A percentile compares a stretch with the other conserved stretches of the same genome.
phyloP scores from a whole-genome alignment of 768 basidiomycete genomes.

The Collybiopsis confluens region DNA sequence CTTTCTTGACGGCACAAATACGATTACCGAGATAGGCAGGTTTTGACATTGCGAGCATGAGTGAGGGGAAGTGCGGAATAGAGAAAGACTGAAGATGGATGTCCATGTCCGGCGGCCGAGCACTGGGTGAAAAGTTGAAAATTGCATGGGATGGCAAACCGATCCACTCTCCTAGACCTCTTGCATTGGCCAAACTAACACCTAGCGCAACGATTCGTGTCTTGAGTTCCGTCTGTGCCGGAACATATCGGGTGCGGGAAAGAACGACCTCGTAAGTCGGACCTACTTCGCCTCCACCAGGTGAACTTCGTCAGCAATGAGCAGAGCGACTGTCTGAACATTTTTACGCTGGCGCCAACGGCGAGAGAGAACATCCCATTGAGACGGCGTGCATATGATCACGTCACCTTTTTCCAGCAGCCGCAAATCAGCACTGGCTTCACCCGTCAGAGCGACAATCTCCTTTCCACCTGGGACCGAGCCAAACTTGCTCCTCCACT shows the following conservation, averaged over 20 bases:
- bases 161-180: slow-evolving; percentile 97
- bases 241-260: slow-evolving; percentile 94
- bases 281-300: slow-evolving; percentile 89
- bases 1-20: slow-evolving; percentile 89
- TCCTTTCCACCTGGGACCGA: slow-evolving; percentile 87
- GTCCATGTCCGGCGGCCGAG: slow-evolving; percentile 95
- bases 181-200: slow-evolving; percentile 92
- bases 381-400: slow-evolving; percentile 89
- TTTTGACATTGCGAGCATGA: slow-evolving; percentile 99
- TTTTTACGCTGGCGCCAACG: slow-evolving; percentile 97
- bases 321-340: slow-evolving; percentile 85
- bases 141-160: slow-evolving; percentile 90
- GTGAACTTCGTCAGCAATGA: slow-evolving; percentile 96
- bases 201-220: slow-evolving; percentile 94
- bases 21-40: slow-evolving; percentile 89
- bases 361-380: slow-evolving; percentile 96
- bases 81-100: slow-evolving; percentile 95
- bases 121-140: slow-evolving; percentile 97
- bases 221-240: slow-evolving; percentile 87
- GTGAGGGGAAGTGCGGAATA: slow-evolving; percentile 95
- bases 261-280: slow-evolving; percentile 96
- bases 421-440: slow-evolving; percentile 87
- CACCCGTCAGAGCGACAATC: slow-evolving; percentile 90
- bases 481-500: slow-evolving; percentile 87
- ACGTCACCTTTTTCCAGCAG: slow-evolving; percentile 88